Base-by-base conservation (phyloP, 2,329 filamentous ascomycete species). In the Alternaria sp. region DNA sequence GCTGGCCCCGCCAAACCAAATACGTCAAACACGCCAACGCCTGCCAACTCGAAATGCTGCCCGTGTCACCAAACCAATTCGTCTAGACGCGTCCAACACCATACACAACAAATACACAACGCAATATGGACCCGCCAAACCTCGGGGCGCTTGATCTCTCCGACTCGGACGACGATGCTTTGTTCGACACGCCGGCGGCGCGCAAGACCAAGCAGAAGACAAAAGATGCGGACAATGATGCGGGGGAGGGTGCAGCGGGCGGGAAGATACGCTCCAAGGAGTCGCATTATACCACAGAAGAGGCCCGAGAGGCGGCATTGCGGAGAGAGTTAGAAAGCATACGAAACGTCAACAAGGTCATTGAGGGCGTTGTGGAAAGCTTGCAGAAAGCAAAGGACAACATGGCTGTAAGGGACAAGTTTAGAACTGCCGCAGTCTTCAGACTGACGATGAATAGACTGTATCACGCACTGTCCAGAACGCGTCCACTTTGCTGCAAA, bases 401-500 rank as follows among this genome's bases (percentile, higher is more conserved):
- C 78, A 95, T 95, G 91, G 84, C 88, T 71, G 90, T 91, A 81
- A 57, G 84, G 47, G 20, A 26, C 12, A 42, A n/a, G n/a, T 11
- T 20, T 22, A 24, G 26, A 52, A 52, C 32, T 28, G 7, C 43
- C 47, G 51, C 39, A 57, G 34, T 26, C 22, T 39, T 7, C 16
- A 12, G 36, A 46, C 62, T 71, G 32, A 75, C 44, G 1, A 34
- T 22, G 11, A 32, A 8, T 64, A 92, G 91, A 96, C 91, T 24
- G 94, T 98, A 36, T 91, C 91, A 54, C 86, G 87, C 63, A 97
- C 95, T 3, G 93, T 98, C 42, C 86, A 87, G 67, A 94, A 94
- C 56, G 93, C 95, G 4, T 96, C 94, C 14, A 91, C 91, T 1
- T 86, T 99, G 14, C 88, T 99, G 32, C 93, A 96, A 71, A 96